Evolutionary conservation across 2,329 filamentous ascomycete species (phyloP).

Genomic region (Trichophyton simii): DNA sequence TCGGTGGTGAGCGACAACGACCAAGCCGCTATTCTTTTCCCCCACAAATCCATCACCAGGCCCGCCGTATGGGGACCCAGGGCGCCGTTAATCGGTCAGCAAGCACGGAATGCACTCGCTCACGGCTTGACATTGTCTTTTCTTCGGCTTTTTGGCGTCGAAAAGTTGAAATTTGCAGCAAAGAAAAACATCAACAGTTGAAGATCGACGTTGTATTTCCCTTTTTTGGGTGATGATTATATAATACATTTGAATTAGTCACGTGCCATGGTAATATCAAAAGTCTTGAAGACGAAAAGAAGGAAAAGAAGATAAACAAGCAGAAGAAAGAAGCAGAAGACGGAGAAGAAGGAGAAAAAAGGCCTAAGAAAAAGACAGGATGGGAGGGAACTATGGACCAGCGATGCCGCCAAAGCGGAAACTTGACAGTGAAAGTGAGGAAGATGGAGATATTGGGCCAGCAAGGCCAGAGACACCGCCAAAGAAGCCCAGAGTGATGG

Average conservation of each 20-base stretch:
- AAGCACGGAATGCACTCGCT: no score
- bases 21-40: no score
- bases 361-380: neutral
- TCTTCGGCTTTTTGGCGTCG: neutral
- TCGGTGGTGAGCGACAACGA: no score
- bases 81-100: no score
- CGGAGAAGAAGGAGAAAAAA: neutral
- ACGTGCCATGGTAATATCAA: neutral
- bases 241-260: neutral
- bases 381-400: slow-evolving; percentile 3
- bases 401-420: slow-evolving; percentile 8
- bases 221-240: neutral
- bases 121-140: neutral
- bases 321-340: neutral
- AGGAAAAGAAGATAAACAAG: neutral
- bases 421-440: slow-evolving; percentile 1
- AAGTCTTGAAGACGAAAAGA: neutral
- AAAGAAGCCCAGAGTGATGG: slow-evolving; percentile 41
- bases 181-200: no score
- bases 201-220: neutral
- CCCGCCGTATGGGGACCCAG: no score
- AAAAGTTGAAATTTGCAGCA: neutral
- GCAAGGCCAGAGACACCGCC: neutral
- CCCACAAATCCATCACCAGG: no score
- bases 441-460: neutral